Base-by-base conservation (phyloP, 2,329 filamentous ascomycete species). In the Trichoderma arundinaceum region DNA sequence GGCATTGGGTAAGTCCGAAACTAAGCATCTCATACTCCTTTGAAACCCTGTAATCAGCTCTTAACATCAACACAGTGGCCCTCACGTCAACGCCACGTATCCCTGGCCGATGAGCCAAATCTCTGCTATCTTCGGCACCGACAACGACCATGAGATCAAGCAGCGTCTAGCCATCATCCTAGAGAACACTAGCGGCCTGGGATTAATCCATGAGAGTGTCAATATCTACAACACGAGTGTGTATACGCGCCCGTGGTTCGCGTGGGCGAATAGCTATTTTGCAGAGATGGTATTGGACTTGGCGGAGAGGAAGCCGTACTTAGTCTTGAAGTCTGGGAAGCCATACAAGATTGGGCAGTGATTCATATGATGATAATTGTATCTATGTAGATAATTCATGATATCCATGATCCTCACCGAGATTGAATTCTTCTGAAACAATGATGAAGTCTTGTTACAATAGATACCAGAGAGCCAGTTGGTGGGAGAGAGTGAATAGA, bases 261-360 rank as follows among this genome's bases (percentile, higher is more conserved):
- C 78, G 0, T 80, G 78, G 79, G 79, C 78, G 2, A 80, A 80
- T 48, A 79, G 79, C 19, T 71, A 79, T 67, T 77, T 81, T 71
- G 79, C 79, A 1, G 79, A 81, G 71, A 72, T 81, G 72, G 69
- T 81, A 9, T 79, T 97, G 49, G 91, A 96, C 79, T 75, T 97
- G 51, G 93, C 92, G 1, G 88, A 89, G 75, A 81, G 92, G 74
- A 95, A 94, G 77, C 94, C 94, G 3, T 84, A 93, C 76, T 76
- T 96, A 69, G 83, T 96, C 48, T 66, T 80, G 9, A 71, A 74
- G 41, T 56, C 67, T 15, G 39, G 66, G 12, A 52, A 44, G n/a
- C 62, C 67, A 13, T 69, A 69, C 17, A 49, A 66, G 22, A 48
- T 68, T 41, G 68, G 68, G 10, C 39, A 63, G 33, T 62, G 38